Evolutionary conservation across 1,139 yeast genomes (phyloP).

Genomic region (Hanseniaspora sp.): DNA sequence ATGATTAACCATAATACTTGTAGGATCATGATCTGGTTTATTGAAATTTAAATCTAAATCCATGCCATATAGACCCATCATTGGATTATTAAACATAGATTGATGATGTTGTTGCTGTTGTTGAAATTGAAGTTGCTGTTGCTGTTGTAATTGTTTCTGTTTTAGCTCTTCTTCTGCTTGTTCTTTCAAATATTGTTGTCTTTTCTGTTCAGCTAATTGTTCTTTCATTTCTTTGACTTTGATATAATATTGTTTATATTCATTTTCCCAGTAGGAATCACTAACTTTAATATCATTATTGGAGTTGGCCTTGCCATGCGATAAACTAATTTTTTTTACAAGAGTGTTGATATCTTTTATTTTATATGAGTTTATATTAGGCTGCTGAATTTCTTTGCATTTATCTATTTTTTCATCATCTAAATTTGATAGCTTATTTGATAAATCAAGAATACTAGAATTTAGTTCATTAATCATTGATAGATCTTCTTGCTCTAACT

Average conservation of each 20-base stretch:
- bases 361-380: not conserved
- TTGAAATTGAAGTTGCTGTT: conserved; percentile 19
- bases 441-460: not conserved
- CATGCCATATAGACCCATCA: conserved; percentile 9
- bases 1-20: not conserved
- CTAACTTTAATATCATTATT: not conserved
- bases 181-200: conserved; percentile 20
- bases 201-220: conserved; percentile 19
- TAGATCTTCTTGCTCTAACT: not conserved
- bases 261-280: conserved; percentile 4
- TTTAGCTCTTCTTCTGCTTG: conserved; percentile 14
- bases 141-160: conserved; percentile 20
- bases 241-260: conserved; percentile 17
- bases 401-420: not conserved
- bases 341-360: not conserved
- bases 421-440: not conserved
- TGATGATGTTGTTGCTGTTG: conserved; percentile 18
- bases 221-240: conserved; percentile 17
- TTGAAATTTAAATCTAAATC: conserved; percentile 10
- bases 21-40: not conserved
- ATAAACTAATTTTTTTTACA: not conserved
- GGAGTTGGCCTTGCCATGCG: too few relatives aligned
- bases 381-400: not conserved
- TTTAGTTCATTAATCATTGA: not conserved
- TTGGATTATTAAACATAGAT: conserved; percentile 5